Evolutionary conservation across 179 eudicot genomes (phyloP).

Genomic region (Beta macrorhiza): DNA sequence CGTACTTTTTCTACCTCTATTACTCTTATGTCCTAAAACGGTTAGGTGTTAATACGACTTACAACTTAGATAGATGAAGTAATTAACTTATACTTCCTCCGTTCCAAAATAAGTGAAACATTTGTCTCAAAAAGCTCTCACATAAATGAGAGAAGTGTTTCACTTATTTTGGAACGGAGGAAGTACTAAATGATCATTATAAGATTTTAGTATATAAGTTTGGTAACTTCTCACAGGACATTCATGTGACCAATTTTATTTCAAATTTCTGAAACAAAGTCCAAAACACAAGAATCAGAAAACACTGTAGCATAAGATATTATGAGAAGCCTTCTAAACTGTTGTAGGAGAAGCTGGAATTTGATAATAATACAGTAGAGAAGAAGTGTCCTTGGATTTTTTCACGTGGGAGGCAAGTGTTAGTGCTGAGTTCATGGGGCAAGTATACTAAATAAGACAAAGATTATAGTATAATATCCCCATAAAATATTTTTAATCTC

Average conservation of each 20-base stretch:
- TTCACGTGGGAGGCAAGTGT: slow-evolving; percentile 39
- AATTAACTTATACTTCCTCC: no score
- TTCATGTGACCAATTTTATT: slow-evolving; percentile 11
- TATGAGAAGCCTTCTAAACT: slow-evolving; percentile 17
- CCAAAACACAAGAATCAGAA: slow-evolving; percentile 34
- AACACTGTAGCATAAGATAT: slow-evolving; percentile 19
- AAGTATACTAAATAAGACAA: slow-evolving; percentile 25
- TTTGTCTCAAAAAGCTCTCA: no score
- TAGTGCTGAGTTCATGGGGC: slow-evolving; percentile 50
- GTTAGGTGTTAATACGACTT: no score
- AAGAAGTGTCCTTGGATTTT: slow-evolving; percentile 18
- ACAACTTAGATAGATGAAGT: no score
- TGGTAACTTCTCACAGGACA: slow-evolving; percentile 3
- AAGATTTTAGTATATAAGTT: background rate
- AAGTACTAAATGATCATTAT: no score
- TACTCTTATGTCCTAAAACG: no score
- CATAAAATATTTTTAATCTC: slow-evolving; percentile 20
- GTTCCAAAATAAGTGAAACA: no score
- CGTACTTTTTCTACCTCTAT: no score
- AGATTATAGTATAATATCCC: slow-evolving; percentile 27
- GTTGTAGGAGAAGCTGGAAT: slow-evolving; percentile 21
- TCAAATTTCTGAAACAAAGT: slow-evolving; percentile 11
- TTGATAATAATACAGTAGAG: slow-evolving; percentile 9
- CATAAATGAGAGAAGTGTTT: no score
- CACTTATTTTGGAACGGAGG: no score